Percentiles rank a stretch among this genome's conserved stretches.
phyloP scores from a whole-genome alignment of 306 rosid species.

The Medicago arabica region DNA sequence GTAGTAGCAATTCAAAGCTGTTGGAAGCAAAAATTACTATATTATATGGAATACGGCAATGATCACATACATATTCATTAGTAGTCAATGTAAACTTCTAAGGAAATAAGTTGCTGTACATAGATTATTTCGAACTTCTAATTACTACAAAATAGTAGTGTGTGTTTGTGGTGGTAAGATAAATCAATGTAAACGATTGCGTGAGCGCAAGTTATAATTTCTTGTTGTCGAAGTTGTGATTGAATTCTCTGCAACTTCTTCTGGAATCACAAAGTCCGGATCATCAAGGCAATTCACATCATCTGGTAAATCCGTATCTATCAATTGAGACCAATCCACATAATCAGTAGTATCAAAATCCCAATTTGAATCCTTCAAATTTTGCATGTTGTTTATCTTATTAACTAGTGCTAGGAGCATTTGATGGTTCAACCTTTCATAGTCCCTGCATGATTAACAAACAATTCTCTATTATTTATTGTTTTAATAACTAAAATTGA shows the following conservation, averaged over 20 bases:
- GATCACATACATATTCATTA: no score
- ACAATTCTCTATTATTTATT: background rate
- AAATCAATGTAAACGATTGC: slow-evolving; percentile 36
- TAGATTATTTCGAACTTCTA: background rate
- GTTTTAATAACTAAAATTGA: background rate
- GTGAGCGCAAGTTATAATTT: slow-evolving; percentile 62
- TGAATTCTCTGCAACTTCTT: slow-evolving; percentile 63
- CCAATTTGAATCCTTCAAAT: slow-evolving; percentile 41
- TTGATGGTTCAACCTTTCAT: slow-evolving; percentile 70
- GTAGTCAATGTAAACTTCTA: no score
- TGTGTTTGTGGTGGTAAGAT: background rate
- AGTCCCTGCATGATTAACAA: slow-evolving; percentile 59
- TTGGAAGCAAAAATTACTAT: no score
- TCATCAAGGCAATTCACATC: slow-evolving; percentile 66
- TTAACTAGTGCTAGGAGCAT: slow-evolving; percentile 56
- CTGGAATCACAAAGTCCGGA: slow-evolving; percentile 67
- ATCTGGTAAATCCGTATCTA: slow-evolving; percentile 68
- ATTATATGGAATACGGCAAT: no score
- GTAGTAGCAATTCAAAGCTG: no score
- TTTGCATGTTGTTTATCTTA: slow-evolving; percentile 49
- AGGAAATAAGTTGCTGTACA: background rate
- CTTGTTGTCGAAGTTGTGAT: slow-evolving; percentile 46
- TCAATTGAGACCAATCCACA: slow-evolving; percentile 65
- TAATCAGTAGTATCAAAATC: slow-evolving; percentile 47
- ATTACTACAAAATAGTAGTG: slow-evolving; percentile 17